phyloP scores from a whole-genome alignment of 116 monocot genomes.

The Zostera marina region DNA sequence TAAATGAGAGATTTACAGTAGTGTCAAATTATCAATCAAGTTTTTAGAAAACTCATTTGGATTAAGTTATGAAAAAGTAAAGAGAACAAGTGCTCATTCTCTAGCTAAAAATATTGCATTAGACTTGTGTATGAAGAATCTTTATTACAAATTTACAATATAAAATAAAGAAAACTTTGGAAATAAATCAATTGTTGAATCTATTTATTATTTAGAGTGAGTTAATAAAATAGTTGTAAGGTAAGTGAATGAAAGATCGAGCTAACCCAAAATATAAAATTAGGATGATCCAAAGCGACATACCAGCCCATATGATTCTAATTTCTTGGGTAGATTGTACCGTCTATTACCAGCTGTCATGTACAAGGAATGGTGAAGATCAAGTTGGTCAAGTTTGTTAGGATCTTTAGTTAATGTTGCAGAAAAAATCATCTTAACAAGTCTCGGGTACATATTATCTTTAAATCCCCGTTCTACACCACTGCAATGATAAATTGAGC shows the following conservation, averaged over 20 bases:
- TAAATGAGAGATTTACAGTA: too few relatives aligned
- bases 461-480: slow-evolving; percentile 62
- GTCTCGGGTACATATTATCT: slow-evolving; percentile 48
- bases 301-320: slow-evolving; percentile 59
- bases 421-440: slow-evolving; percentile 73
- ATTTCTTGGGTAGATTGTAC: slow-evolving; percentile 61
- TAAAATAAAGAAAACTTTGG: background rate
- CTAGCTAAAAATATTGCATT: too few relatives aligned
- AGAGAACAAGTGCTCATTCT: too few relatives aligned
- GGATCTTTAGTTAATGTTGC: slow-evolving; percentile 95
- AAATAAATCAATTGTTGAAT: background rate
- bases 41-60: too few relatives aligned
- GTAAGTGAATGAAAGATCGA: background rate
- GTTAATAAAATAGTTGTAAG: background rate
- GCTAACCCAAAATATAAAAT: background rate
- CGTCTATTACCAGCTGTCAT: slow-evolving; percentile 59
- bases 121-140: too few relatives aligned
- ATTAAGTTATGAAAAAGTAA: too few relatives aligned
- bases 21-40: too few relatives aligned
- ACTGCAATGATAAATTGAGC: slow-evolving; percentile 16
- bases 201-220: background rate
- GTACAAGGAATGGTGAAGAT: slow-evolving; percentile 76
- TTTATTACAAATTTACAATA: background rate
- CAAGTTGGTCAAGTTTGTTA: slow-evolving; percentile 82
- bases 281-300: background rate